phyloP scores from a whole-genome alignment of 345 rosid genomes.

The Laguncularia racemosa region DNA sequence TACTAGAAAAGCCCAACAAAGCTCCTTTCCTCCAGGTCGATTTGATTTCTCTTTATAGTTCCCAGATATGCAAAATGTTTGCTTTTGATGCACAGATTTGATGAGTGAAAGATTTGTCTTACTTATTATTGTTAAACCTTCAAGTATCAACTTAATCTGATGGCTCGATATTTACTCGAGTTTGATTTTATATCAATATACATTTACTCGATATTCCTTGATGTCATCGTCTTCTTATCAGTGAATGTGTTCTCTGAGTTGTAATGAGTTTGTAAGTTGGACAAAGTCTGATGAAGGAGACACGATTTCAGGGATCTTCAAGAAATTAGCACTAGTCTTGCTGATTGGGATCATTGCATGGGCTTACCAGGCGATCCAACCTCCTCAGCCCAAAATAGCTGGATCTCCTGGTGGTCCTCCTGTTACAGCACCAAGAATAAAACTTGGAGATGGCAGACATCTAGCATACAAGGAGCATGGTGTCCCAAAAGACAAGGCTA shows the following conservation, averaged over 20 bases:
- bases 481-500: conserved; percentile 12
- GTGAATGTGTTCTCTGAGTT: background rate
- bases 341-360: conserved; percentile 13
- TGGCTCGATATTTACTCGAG: no score
- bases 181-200: no score
- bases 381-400: conserved; percentile 17
- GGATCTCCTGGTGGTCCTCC: conserved; percentile 14
- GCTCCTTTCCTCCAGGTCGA: conserved; percentile 12
- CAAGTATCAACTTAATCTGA: no score
- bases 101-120: no score
- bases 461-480: conserved; percentile 19
- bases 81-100: no score
- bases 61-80: no score
- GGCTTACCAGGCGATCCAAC: conserved; percentile 17
- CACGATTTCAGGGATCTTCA: conserved; percentile 15
- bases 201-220: background rate
- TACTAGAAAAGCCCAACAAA: conserved; percentile 14
- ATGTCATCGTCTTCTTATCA: background rate
- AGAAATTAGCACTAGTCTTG: conserved; percentile 7
- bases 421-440: conserved; percentile 15
- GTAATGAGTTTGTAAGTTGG: background rate
- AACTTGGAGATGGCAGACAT: conserved; percentile 21
- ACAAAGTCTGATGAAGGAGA: no score
- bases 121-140: no score
- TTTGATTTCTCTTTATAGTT: background rate